Base-by-base conservation (phyloP, 2,329 filamentous ascomycete species). In the Neophaeococcomyces aloes region DNA sequence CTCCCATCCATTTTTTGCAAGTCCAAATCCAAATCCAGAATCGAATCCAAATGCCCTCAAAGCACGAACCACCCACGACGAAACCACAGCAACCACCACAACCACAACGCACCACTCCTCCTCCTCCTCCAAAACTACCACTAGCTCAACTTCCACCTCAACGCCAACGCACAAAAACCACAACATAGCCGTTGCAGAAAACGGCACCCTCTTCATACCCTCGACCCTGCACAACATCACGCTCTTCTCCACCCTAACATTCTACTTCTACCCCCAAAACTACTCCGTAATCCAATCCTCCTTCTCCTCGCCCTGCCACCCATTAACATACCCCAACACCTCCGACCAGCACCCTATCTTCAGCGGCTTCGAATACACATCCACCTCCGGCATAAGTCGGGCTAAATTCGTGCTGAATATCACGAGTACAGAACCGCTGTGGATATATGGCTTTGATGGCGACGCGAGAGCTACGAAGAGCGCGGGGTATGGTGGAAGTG, bases 191-290 rank as follows among this genome's bases (percentile, higher is more conserved):
- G 19, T 44, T 19, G 33, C 15, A 11, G 17, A 11, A 4, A 37
- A 38, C 14, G n/a, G 34, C 10, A 38, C 23, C 4, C 11, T 18
- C 7, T 37, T 27, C 15, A 30, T 25, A 7, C 29, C 42, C 3
- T 27, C 33, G 8, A 14, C 34, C 2, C 36, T 44, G 10, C 38
- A 38, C 17, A n/a, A 38, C 11, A 44, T 41, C 14, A 27, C 29
- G 17, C 45, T 62, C 3, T 71, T 71, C 46, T 69, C 70, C 47
- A 59, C 66, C 27, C 59, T 75, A 36, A 68, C 72, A 51, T 74
- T 74, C 59, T 68, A 73, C 55, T 75, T 73, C 58, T 65, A 66
- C 47, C 64, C 69, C 2, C 63, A 64, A 50, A 69, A 69, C 53
- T 70, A 74, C 60, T 70, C 65, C 7, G 67, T 75, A 11, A 67